Conservation (phyloP, 768 basidiomycete genomes). For the Suillus cothurnatus region DNA sequence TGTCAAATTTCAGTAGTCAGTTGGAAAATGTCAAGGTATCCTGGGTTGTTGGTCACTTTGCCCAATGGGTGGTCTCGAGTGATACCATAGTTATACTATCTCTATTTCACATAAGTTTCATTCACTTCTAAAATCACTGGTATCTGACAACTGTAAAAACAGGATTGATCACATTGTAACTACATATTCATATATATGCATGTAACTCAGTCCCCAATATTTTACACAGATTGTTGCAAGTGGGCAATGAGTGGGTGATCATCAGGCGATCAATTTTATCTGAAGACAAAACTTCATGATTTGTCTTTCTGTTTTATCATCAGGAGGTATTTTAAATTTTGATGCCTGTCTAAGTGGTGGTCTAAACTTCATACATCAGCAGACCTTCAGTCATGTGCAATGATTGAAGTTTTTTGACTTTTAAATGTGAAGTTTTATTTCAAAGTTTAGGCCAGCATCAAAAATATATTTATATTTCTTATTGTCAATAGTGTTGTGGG, state of each 20-base stretch:
- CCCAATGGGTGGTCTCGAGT: slow-evolving; percentile 1
- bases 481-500: too few relatives aligned
- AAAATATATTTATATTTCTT: neutral
- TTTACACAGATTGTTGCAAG: neutral
- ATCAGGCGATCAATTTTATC: neutral
- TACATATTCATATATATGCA: too few relatives aligned
- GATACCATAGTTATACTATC: slow-evolving; percentile 4
- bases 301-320: neutral
- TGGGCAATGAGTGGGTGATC: neutral
- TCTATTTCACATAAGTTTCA: neutral
- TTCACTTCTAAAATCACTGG: neutral
- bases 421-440: slow-evolving; percentile 4
- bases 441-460: neutral
- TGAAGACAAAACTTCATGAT: neutral
- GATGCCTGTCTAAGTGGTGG: neutral
- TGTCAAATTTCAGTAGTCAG: neutral
- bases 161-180: too few relatives aligned
- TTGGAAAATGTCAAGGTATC: slow-evolving; percentile 2
- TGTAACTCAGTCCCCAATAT: too few relatives aligned
- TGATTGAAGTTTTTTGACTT: neutral
- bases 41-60: slow-evolving; percentile 1
- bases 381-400: neutral
- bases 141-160: neutral
- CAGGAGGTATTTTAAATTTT: neutral
- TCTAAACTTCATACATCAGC: slow-evolving; percentile 5